phyloP scores from a whole-genome alignment of 192 early-diverging fungal species.

The Obelidium mucronatum region DNA sequence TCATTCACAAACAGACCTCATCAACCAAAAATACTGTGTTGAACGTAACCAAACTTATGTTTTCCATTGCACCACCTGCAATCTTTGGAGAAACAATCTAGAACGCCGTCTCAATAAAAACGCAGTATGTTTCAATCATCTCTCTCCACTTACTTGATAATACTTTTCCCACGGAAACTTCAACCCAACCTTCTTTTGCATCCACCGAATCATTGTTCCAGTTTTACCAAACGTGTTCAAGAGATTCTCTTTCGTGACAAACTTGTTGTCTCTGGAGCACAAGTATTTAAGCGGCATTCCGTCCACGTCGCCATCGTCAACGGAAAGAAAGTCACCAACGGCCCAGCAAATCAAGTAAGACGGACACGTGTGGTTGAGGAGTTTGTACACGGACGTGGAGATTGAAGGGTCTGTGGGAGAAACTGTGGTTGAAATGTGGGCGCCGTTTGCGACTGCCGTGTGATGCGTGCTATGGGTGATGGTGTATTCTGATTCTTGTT shows the following conservation, averaged over 20 bases:
- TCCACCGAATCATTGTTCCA: slow-evolving; percentile 55
- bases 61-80: slow-evolving; percentile 63
- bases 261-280: slow-evolving; percentile 22
- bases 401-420: slow-evolving; percentile 23
- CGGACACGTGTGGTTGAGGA: slow-evolving; percentile 51
- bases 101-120: no score
- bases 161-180: slow-evolving; percentile 64
- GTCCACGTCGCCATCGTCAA: slow-evolving; percentile 53
- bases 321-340: slow-evolving; percentile 55
- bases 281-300: slow-evolving; percentile 31
- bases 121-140: no score
- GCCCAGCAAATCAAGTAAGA: slow-evolving; percentile 60
- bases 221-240: slow-evolving; percentile 53
- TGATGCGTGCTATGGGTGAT: slow-evolving; percentile 51
- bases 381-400: slow-evolving; percentile 47
- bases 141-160: no score
- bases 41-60: slow-evolving; percentile 64
- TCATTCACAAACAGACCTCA: no score
- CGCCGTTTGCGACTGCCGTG: slow-evolving; percentile 57
- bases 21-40: slow-evolving; percentile 42
- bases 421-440: slow-evolving; percentile 32
- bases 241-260: slow-evolving; percentile 47
- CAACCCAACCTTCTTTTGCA: slow-evolving; percentile 54
- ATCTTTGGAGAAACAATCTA: slow-evolving; percentile 35
- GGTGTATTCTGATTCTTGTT: slow-evolving; percentile 40